Evolutionary conservation across 169 alveolate genomes (phyloP).

Genomic region (Eimeria acervulina): DNA sequence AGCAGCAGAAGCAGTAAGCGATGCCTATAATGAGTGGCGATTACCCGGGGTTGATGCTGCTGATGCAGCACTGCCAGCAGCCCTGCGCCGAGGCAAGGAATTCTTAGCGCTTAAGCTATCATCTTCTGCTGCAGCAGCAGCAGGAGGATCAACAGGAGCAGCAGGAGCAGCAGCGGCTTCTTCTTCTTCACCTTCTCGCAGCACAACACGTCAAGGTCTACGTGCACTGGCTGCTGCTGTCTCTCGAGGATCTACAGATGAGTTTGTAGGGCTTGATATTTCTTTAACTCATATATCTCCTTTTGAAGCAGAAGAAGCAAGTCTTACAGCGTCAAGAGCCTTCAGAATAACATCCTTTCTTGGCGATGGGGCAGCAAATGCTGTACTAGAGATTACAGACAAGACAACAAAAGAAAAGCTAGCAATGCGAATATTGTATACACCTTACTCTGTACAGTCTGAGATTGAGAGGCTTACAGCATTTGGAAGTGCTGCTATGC

Average conservation of each 20-base stretch:
- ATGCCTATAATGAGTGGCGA: background rate
- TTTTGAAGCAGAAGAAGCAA: background rate
- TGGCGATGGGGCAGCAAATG: background rate
- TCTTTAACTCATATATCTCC: background rate
- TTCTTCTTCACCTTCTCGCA: too few species aligned
- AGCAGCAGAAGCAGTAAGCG: background rate
- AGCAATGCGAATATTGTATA: background rate
- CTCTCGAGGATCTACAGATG: background rate
- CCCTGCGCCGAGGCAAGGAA: background rate
- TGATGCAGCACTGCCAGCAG: background rate
- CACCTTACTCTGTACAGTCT: background rate
- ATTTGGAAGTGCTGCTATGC: background rate
- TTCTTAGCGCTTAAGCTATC: background rate
- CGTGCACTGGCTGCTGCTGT: background rate
- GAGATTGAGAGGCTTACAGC: background rate
- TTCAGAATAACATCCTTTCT: background rate
- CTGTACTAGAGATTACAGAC: background rate
- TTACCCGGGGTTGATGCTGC: background rate
- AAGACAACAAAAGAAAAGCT: background rate
- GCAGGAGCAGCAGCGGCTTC: conserved; percentile 23
- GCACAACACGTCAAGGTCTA: background rate
- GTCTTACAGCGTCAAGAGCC: too few species aligned
- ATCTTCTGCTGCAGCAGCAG: background rate
- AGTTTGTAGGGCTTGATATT: background rate
- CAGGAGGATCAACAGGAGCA: background rate